Percentiles rank a stretch among this genome's conserved stretches.
Conservation (phyloP, 1,284 basidiomycete species). For the Tylopilus orsonianus region DNA sequence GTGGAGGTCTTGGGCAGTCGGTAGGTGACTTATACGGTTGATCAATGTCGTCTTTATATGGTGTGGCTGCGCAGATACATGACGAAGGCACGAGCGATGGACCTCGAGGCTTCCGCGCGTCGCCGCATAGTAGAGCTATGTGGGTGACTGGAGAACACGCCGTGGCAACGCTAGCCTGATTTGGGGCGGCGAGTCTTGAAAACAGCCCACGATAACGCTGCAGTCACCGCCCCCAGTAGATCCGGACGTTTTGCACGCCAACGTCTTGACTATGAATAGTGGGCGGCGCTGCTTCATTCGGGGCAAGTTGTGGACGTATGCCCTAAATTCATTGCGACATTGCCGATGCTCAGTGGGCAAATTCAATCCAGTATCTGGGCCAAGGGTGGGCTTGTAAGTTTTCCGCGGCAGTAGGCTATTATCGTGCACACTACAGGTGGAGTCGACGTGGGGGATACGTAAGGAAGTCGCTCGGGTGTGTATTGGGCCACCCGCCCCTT, state of each 20-base stretch:
- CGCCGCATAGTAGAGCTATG: conserved; percentile 10
- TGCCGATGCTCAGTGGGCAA: background rate
- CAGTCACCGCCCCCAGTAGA: conserved; percentile 15
- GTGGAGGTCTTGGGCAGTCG: conserved; percentile 20
- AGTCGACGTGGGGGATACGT: too few species aligned
- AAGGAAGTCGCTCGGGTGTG: too few species aligned
- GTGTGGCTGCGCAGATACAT: conserved; percentile 21
- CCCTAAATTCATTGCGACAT: conserved; percentile 1
- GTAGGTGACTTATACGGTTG: conserved; percentile 6
- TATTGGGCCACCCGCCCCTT: too few species aligned
- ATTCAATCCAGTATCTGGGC: conserved; percentile 5
- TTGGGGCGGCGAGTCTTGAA: conserved; percentile 4
- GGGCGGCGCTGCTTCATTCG: background rate
- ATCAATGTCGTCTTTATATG: conserved; percentile 37
- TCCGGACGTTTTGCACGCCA: conserved; percentile 8
- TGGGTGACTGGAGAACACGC: conserved; percentile 20
- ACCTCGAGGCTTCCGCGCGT: conserved; percentile 35
- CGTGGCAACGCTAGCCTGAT: conserved; percentile 3
- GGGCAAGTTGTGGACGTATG: background rate
- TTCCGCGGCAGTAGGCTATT: too few species aligned
- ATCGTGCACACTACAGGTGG: too few species aligned
- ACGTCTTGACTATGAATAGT: conserved; percentile 1
- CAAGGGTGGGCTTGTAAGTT: background rate
- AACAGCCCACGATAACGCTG: conserved; percentile 16
- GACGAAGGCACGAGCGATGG: conserved; percentile 26